Percentiles rank a stretch among this genome's conserved stretches.
These are phyloP conservation scores for Tetrahymena borealis DNA, from an alignment of 73 alveolate species.

Conservation along the genomic window DNA sequence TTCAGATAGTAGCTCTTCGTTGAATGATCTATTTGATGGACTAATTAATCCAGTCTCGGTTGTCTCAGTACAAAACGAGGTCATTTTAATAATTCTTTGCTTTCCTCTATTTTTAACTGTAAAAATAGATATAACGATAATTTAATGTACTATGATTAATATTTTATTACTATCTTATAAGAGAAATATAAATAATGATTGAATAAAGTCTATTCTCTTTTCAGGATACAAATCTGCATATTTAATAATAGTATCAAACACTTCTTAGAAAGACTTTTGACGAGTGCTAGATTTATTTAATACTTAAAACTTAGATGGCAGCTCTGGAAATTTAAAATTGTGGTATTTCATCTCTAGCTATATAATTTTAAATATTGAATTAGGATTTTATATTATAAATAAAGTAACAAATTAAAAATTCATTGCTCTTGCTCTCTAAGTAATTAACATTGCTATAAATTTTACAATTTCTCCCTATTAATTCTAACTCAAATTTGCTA, in stretches of 20 bases:
- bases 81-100: neutral
- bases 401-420: neutral
- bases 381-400: neutral
- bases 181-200: neutral
- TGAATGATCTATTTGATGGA: neutral
- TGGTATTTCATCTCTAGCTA: neutral
- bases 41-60: neutral
- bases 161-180: neutral
- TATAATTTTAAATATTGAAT: neutral
- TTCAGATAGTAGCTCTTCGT: no score
- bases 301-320: neutral
- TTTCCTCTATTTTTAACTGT: neutral
- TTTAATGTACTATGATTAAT: neutral
- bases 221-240: neutral
- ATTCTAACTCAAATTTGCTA: no score
- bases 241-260: neutral
- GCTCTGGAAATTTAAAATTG: neutral
- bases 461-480: no score
- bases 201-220: neutral
- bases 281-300: neutral
- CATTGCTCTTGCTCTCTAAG: neutral
- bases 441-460: no score
- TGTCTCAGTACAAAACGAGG: neutral
- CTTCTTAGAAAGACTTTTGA: neutral
- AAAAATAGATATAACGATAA: neutral